Percentiles rank a stretch among this genome's conserved stretches.
These are phyloP conservation scores for Solanum hybrid DNA, from an alignment of 305 asterid species.

Conservation along the genomic window DNA sequence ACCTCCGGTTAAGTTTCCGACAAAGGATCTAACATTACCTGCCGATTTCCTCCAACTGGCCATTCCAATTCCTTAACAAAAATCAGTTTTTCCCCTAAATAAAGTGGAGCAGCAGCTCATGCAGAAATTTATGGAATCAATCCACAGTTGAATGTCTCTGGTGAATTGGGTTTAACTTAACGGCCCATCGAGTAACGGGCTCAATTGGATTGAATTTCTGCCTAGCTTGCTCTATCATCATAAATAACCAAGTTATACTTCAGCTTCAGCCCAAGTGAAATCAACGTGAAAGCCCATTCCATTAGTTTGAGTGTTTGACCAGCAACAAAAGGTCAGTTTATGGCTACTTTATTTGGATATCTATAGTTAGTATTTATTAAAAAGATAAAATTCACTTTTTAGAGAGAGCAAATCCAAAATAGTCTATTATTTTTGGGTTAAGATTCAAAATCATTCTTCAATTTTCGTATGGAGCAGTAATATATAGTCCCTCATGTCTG, in stretches of 20 bases:
- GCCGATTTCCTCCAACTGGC: constrained; percentile 50
- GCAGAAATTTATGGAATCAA: not conserved
- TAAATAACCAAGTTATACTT: not conserved
- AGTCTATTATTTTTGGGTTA: not conserved
- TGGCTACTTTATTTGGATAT: not conserved
- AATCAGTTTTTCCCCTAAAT: not conserved
- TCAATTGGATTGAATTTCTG: not conserved
- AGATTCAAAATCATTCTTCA: not conserved
- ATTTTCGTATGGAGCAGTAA: not conserved
- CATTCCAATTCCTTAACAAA: constrained; percentile 20
- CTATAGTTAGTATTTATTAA: not conserved
- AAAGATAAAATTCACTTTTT: not conserved
- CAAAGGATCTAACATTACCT: constrained; percentile 61
- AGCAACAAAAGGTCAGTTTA: not conserved
- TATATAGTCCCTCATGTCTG: too few species aligned
- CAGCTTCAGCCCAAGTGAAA: not conserved
- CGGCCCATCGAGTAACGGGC: not conserved
- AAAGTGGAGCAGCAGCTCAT: not conserved
- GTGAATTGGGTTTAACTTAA: not conserved
- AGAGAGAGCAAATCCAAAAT: not conserved
- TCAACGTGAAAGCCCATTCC: not conserved
- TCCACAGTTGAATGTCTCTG: not conserved
- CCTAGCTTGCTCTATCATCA: not conserved
- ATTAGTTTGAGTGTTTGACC: not conserved
- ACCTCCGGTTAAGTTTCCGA: constrained; percentile 81